Conservation (phyloP, 768 basidiomycete genomes). For the Boletus huronensis region DNA sequence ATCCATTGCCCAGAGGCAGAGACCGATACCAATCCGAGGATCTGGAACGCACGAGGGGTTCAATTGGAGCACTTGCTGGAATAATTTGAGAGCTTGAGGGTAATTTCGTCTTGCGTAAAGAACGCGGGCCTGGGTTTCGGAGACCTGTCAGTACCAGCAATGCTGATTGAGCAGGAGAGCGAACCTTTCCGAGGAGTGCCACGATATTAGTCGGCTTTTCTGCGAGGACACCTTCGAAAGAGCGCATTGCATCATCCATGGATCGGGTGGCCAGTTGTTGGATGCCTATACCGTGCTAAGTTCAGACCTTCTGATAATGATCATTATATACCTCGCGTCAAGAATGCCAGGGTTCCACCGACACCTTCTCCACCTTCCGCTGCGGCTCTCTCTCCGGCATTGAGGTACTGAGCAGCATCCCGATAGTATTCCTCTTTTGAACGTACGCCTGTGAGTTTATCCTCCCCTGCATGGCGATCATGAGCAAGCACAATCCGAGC, state of each 20-base stretch:
- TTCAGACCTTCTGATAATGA: not conserved
- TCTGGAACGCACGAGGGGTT: constrained; percentile 83
- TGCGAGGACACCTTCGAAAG: constrained; percentile 76
- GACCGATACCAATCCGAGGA: constrained; percentile 91
- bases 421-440: constrained; percentile 65
- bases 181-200: constrained; percentile 82
- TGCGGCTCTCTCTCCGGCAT: constrained; percentile 52
- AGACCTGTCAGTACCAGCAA: not conserved
- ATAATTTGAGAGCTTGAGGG: constrained; percentile 74
- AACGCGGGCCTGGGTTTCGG: constrained; percentile 63
- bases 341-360: constrained; percentile 53
- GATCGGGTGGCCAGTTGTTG: constrained; percentile 76
- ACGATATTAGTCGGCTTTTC: constrained; percentile 83
- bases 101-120: constrained; percentile 76
- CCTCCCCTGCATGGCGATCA: constrained; percentile 48
- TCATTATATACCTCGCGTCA: constrained; percentile 58
- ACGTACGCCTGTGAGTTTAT: constrained; percentile 54
- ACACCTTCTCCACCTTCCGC: constrained; percentile 59
- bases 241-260: constrained; percentile 76
- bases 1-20: constrained; percentile 90
- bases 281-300: constrained; percentile 50
- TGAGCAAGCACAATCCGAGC: not conserved
- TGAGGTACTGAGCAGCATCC: constrained; percentile 68
- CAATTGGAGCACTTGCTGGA: constrained; percentile 79
- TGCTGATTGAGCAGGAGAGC: not conserved